Conservation (phyloP, 2,329 filamentous ascomycete genomes). For the Xylariaceae sp. region DNA sequence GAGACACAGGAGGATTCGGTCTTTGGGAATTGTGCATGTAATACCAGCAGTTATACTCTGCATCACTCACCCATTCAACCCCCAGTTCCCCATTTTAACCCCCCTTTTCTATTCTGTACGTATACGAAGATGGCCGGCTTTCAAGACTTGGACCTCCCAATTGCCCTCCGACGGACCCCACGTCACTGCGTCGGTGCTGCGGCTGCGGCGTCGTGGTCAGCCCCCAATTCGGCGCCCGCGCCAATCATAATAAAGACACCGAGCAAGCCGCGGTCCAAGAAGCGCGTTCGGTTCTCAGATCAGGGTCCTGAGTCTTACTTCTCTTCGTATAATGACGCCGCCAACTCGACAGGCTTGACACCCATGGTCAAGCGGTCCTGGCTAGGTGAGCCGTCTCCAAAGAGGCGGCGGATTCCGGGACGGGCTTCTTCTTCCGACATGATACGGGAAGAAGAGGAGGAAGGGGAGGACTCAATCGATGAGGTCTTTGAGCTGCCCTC, state of each 20-base stretch:
- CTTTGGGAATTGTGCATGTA: too few relatives aligned
- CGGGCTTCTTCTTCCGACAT: neutral
- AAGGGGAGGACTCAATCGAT: neutral
- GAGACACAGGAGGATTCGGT: too few relatives aligned
- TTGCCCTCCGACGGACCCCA: slow-evolving; percentile 51
- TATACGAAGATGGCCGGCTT: slow-evolving; percentile 17
- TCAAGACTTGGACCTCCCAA: slow-evolving; percentile 38
- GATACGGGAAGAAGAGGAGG: slow-evolving; percentile 32
- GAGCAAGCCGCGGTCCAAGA: slow-evolving; percentile 34
- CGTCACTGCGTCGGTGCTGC: slow-evolving; percentile 34
- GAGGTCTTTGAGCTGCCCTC: too few relatives aligned
- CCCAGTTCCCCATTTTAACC: too few relatives aligned
- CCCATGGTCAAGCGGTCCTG: slow-evolving; percentile 51
- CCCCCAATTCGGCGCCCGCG: slow-evolving; percentile 16
- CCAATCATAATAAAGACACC: slow-evolving; percentile 23
- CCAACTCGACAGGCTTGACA: slow-evolving; percentile 47
- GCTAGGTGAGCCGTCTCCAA: slow-evolving; percentile 32
- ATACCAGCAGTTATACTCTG: neutral
- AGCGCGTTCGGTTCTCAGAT: slow-evolving; percentile 55
- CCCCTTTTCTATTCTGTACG: too few relatives aligned
- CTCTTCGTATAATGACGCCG: slow-evolving; percentile 17
- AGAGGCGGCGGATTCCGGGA: slow-evolving; percentile 37
- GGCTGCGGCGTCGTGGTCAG: slow-evolving; percentile 11
- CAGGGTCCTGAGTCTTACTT: slow-evolving; percentile 37
- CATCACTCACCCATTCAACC: too few relatives aligned